Percentiles rank a stretch among this genome's conserved stretches.
These are phyloP conservation scores for Kodamaea suecica DNA, from an alignment of 1,139 yeast species.

Conservation along the genomic window DNA sequence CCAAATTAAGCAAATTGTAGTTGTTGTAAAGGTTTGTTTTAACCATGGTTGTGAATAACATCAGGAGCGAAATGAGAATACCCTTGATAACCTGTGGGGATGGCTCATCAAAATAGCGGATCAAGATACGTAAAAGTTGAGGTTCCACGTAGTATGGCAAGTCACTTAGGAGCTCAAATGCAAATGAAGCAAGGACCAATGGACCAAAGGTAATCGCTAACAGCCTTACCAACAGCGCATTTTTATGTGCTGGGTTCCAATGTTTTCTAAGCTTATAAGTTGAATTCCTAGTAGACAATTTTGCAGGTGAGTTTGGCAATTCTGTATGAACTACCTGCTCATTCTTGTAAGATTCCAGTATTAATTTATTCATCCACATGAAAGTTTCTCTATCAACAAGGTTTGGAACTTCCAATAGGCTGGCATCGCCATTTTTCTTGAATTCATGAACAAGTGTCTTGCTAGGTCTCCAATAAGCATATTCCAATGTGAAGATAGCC, in stretches of 20 bases:
- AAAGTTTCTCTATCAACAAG: constrained; percentile 52
- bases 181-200: constrained; percentile 39
- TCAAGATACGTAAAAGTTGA: constrained; percentile 50
- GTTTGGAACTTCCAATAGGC: constrained; percentile 38
- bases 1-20: constrained; percentile 49
- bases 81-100: constrained; percentile 50
- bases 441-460: constrained; percentile 21
- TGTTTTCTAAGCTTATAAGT: constrained; percentile 17
- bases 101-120: constrained; percentile 41
- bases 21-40: constrained; percentile 51
- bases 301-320: constrained; percentile 53
- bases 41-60: constrained; percentile 47
- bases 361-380: constrained; percentile 60
- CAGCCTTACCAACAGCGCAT: constrained; percentile 40
- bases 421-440: constrained; percentile 10
- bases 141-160: constrained; percentile 53
- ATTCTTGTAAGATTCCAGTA: constrained; percentile 46
- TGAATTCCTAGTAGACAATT: constrained; percentile 38
- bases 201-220: constrained; percentile 49
- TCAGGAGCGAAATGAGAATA: constrained; percentile 44
- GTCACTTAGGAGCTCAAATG: constrained; percentile 45
- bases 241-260: constrained; percentile 17
- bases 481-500: constrained; percentile 24
- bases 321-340: constrained; percentile 49
- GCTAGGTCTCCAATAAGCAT: constrained; percentile 30